Evolutionary conservation across 495 filamentous ascomycete species (phyloP).

Genomic region (Neurospora sp.): DNA sequence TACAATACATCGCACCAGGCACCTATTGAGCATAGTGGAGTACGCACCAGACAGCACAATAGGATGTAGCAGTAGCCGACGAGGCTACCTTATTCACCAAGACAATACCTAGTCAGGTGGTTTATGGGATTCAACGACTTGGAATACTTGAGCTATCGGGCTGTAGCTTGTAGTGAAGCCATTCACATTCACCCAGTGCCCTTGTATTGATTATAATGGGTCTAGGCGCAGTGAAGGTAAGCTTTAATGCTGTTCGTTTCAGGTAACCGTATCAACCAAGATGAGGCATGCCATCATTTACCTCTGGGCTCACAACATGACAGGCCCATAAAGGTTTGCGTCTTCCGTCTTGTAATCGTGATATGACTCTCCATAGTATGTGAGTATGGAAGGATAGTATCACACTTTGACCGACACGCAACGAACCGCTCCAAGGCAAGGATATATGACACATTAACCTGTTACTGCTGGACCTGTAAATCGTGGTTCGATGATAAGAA

Average conservation of each 20-base stretch:
- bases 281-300: not conserved
- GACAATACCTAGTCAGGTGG: not conserved
- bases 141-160: not conserved
- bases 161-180: not conserved
- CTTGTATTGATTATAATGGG: not conserved
- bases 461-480: not conserved
- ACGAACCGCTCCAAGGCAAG: not conserved
- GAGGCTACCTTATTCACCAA: not conserved
- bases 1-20: not conserved
- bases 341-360: not conserved
- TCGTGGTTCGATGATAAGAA: not conserved
- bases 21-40: not conserved
- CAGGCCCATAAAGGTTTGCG: not conserved
- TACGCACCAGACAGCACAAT: not conserved
- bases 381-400: not conserved
- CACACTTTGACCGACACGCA: not conserved
- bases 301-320: not conserved
- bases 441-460: not conserved
- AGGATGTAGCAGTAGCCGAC: not conserved
- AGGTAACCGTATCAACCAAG: not conserved
- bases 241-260: not conserved
- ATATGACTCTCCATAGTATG: not conserved
- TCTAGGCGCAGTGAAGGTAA: not conserved
- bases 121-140: not conserved
- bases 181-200: not conserved